Evolutionary conservation across 768 basidiomycete genomes (phyloP), one percentile per base, ranked within the genome.

Genomic region (Panellus pusillus): DNA sequence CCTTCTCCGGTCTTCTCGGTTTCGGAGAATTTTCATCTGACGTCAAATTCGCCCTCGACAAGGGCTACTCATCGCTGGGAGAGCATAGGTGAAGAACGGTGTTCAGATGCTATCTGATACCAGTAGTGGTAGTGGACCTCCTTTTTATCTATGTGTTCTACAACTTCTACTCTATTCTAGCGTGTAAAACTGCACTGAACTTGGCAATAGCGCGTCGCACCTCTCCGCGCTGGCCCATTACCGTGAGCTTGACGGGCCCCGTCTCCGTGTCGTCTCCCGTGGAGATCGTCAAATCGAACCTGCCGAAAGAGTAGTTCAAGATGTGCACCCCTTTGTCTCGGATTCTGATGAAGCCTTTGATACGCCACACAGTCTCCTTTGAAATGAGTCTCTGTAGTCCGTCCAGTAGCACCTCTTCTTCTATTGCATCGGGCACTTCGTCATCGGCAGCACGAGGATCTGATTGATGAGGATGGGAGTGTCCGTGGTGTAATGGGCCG

Each of bases 251-350:
- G 19, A 93, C 64, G 27, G 75, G 72, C 4, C 69, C 75, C 11
- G 61, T 65, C 1, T 63, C 65, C 18, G 60, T 61, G n/a, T 66
- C 45, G 32, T 62, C 61, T 12, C 67, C 68, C 35, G 70, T 59
- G 6, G 3, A 35, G 17, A 67, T 61, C 4, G 68, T 73, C 11
- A 84, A 78, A 24, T 93, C 91, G 65, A 81, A 86, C 37, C 94
- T 81, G 13, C 91, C 91, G 71, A 97, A 98, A 7, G 94, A 93
- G 92, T 93, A 98, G 66, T 98, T 98, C 54, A 96, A 62, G 54
- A 93, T 88, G 65, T 78, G 67, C 58, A 70, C 62, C 8, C 72
- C 69, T 17, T 67, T 67, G 20, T 66, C 68, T 20, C 60, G 60
- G 6, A 91, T 66, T 36, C 78, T 79, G 19, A 95, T 76, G 63